Base-by-base conservation (phyloP, 129 eudicot genomes). In the Flaveria linearis region DNA sequence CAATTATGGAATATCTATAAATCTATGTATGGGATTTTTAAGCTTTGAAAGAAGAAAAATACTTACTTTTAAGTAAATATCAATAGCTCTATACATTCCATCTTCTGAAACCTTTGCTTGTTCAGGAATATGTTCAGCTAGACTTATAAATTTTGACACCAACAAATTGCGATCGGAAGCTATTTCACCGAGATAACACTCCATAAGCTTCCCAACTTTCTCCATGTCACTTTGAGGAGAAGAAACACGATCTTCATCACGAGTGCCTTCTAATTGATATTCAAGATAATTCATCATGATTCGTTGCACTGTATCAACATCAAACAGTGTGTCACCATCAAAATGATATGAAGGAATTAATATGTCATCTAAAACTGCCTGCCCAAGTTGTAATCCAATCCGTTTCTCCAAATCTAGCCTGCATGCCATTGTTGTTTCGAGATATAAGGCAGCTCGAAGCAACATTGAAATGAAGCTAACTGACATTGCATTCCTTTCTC, bases 11-110 rank as follows among this genome's bases (percentile, higher is more conserved):
- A 36, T 36, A 36, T 36, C 41, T 36, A 5, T 5, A 36, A 36
- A 36, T 36, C 41, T 36, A 5, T 36, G 41, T 36, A 45, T 45
- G 50, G 3, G 13, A 45, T 2, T 45, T 10, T 64, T 51, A 22
- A 76, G 52, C 15, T 26, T 65, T 45, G 61, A 22, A 64, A 16
- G 14, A 33, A 49, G 13, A 65, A 76, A n/a, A 69, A 68, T 47
- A 41, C 72, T 47, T 47, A 91, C 98, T 91, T 95, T 91, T 76
- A 95, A 75, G 87, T 79, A 91, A 57, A 95, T 91, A 74, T 95
- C 99, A 36, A 91, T 89, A 75, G 97, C 96, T 81, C 97, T 81
- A 68, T 95, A 95, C 90, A 85, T 89, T n/a, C 97, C 97, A 79
- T 95, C 99, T 71, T 91, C 97, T 10, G 94, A 85, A 33, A 79